These are phyloP conservation scores for Geotrichum klebahnii DNA, from an alignment of 1,139 yeast genomes.

Conservation along the genomic window DNA sequence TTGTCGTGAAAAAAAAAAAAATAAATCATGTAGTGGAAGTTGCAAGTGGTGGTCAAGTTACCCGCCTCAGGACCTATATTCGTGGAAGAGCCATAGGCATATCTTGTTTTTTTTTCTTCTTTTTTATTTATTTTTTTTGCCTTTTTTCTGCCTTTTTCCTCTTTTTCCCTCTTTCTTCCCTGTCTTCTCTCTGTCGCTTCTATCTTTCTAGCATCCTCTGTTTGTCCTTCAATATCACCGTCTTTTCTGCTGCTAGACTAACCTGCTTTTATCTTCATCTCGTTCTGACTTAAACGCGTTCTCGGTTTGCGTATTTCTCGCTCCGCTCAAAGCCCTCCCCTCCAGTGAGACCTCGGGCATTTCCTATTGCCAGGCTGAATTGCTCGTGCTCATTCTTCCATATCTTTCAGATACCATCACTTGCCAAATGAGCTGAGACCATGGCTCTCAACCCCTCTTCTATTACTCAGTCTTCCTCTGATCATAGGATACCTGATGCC, in stretches of 20 bases:
- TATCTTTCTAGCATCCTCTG: not conserved
- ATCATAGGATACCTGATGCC: not conserved
- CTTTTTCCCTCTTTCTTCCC: not conserved
- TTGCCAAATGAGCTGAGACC: not conserved
- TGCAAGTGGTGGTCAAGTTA: not conserved
- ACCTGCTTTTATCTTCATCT: not conserved
- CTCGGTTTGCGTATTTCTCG: too few relatives aligned
- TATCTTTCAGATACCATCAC: too few relatives aligned
- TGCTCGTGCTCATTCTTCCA: too few relatives aligned
- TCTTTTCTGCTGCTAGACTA: not conserved
- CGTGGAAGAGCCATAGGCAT: too few relatives aligned
- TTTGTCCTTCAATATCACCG: too few relatives aligned
- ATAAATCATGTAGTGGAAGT: too few relatives aligned
- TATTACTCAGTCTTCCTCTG: not conserved
- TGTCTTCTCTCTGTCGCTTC: not conserved
- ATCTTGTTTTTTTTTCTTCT: too few relatives aligned
- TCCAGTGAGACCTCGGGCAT: too few relatives aligned
- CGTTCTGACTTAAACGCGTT: not conserved
- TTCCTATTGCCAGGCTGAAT: too few relatives aligned
- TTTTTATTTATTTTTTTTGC: not conserved
- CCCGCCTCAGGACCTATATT: not conserved
- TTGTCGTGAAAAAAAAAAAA: too few relatives aligned
- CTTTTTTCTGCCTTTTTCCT: not conserved
- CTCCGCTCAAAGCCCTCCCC: too few relatives aligned
- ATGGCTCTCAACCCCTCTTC: not conserved